Evolutionary conservation across 768 basidiomycete genomes (phyloP).

Genomic region (Russula sp.): DNA sequence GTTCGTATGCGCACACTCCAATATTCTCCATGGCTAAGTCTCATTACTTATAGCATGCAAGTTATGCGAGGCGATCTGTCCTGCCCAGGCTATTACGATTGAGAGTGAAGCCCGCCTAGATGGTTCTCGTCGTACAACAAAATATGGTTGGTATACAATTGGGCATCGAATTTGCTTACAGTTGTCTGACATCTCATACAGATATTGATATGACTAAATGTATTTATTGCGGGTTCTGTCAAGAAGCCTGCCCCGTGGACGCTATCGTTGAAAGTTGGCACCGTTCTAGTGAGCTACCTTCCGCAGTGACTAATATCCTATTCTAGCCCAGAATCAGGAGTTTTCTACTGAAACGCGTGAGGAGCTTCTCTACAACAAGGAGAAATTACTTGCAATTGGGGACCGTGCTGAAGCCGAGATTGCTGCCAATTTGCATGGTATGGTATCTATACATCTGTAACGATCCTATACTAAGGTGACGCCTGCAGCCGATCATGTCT

Average conservation of each 20-base stretch:
- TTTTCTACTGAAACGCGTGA: slow-evolving; percentile 97
- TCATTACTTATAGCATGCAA: slow-evolving; percentile 72
- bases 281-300: background rate
- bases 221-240: slow-evolving; percentile 99
- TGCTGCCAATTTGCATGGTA: slow-evolving; percentile 85
- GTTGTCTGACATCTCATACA: slow-evolving; percentile 26
- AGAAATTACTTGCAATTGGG: slow-evolving; percentile 94
- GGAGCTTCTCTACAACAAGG: slow-evolving; percentile 98
- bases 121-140: slow-evolving; percentile 92
- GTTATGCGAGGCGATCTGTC: slow-evolving; percentile 98
- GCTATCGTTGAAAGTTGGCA: slow-evolving; percentile 96
- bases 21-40: background rate
- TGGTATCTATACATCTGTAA: slow-evolving; percentile 21
- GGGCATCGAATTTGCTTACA: background rate
- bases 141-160: slow-evolving; percentile 63
- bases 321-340: slow-evolving; percentile 90
- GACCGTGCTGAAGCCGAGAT: slow-evolving; percentile 97
- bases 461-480: slow-evolving; percentile 20
- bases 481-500: slow-evolving; percentile 73
- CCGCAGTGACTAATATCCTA: background rate
- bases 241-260: slow-evolving; percentile 98
- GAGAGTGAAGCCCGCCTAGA: slow-evolving; percentile 95
- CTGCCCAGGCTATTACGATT: slow-evolving; percentile 98
- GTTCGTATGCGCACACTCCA: slow-evolving; percentile 40
- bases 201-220: slow-evolving; percentile 99